Evolutionary conservation across 495 filamentous ascomycete genomes (phyloP).

Genomic region (Penicillium canescens): DNA sequence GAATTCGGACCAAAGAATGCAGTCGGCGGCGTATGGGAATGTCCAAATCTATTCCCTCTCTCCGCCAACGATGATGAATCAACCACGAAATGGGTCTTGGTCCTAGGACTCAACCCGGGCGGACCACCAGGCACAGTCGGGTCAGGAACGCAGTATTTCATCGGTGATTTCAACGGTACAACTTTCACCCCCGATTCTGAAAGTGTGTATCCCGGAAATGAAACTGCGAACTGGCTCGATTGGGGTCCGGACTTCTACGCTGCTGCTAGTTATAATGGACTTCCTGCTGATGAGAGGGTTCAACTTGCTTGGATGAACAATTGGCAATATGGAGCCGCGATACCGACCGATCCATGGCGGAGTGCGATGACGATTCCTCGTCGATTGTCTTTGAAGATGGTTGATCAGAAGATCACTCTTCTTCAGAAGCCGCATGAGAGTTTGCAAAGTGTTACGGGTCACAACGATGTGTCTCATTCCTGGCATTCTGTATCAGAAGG

Average conservation of each 20-base stretch:
- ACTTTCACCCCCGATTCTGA: constrained; percentile 25
- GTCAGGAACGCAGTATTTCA: constrained; percentile 33
- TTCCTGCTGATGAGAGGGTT: constrained; percentile 27
- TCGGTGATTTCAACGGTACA: constrained; percentile 39
- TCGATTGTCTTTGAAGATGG: constrained; percentile 29
- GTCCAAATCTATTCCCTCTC: constrained; percentile 50
- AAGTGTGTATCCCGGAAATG: constrained; percentile 9
- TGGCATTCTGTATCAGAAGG: constrained; percentile 16
- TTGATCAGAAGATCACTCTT: constrained; percentile 11
- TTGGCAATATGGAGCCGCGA: constrained; percentile 50
- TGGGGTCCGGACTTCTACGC: constrained; percentile 58
- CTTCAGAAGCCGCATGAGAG: constrained; percentile 24
- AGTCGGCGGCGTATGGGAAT: constrained; percentile 58
- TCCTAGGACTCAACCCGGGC: constrained; percentile 55
- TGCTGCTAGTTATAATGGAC: constrained; percentile 44
- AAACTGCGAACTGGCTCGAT: constrained; percentile 35
- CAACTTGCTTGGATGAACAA: constrained; percentile 60
- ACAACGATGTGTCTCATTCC: neutral
- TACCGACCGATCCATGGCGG: constrained; percentile 49
- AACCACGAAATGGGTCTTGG: constrained; percentile 45
- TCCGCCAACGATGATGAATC: constrained; percentile 26
- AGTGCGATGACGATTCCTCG: constrained; percentile 51
- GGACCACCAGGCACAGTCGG: constrained; percentile 52
- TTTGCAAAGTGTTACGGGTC: constrained; percentile 12
- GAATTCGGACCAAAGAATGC: constrained; percentile 54